phyloP scores from a whole-genome alignment of 176 grass and related monocot species.

The Ananas comosus region DNA sequence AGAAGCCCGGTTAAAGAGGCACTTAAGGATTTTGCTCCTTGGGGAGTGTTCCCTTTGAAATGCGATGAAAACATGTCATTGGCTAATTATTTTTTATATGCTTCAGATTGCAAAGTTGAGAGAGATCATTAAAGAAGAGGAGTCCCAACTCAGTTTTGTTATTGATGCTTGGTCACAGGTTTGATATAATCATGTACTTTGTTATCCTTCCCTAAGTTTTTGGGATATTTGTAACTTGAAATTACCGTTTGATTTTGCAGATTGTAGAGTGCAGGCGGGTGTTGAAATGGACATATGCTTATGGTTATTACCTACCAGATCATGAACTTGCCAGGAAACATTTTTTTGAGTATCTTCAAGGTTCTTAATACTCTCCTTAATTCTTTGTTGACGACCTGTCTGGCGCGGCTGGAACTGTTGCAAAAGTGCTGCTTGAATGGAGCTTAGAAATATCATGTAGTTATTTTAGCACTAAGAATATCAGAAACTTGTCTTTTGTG shows the following conservation, averaged over 20 bases:
- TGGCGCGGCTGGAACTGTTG: no score
- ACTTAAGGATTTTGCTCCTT: background rate
- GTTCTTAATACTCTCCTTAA: constrained; percentile 23
- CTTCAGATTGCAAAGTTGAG: constrained; percentile 68
- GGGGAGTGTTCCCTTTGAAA: background rate
- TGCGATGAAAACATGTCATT: background rate
- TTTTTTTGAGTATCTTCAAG: constrained; percentile 96
- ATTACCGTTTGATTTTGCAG: constrained; percentile 23
- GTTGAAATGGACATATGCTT: constrained; percentile 89
- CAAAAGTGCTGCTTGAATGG: no score
- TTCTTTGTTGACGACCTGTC: background rate
- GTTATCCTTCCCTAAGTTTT: background rate
- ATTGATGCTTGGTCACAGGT: constrained; percentile 96
- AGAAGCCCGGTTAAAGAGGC: no score
- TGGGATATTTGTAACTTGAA: constrained; percentile 12
- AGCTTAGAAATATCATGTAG: no score
- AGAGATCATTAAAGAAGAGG: constrained; percentile 59
- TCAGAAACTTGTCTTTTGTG: no score
- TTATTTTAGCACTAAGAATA: no score
- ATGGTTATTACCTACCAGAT: constrained; percentile 84
- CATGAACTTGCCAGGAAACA: constrained; percentile 50
- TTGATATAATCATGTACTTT: background rate
- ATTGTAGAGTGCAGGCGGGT: constrained; percentile 94
- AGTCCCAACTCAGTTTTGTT: constrained; percentile 86
- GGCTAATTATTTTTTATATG: background rate